phyloP scores from a whole-genome alignment of 495 filamentous ascomycete genomes.

The Penicillium atrosanguineum region DNA sequence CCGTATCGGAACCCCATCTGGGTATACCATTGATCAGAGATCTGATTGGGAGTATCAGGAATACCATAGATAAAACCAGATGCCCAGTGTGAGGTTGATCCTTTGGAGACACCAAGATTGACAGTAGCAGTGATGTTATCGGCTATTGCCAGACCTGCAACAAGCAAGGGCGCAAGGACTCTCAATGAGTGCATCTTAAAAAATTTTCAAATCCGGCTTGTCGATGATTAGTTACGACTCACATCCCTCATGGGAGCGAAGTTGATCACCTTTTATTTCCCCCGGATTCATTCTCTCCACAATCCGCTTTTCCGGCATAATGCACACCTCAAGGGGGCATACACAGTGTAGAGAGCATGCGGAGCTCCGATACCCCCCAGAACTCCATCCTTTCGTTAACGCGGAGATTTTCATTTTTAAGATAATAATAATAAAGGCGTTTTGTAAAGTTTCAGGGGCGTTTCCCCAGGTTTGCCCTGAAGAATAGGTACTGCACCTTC shows the following conservation, averaged over 20 bases:
- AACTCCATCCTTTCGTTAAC: not conserved
- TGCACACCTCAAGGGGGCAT: not conserved
- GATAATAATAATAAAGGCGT: too few relatives aligned
- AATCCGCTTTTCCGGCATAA: not conserved
- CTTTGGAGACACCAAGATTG: slow-evolving; percentile 8
- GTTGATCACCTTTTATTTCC: slow-evolving; percentile 1
- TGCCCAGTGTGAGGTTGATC: slow-evolving; percentile 20
- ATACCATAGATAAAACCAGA: slow-evolving; percentile 37
- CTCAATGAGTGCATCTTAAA: not conserved
- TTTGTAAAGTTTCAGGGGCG: too few relatives aligned
- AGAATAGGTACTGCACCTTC: not conserved
- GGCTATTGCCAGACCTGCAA: slow-evolving; percentile 2
- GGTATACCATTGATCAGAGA: slow-evolving; percentile 28
- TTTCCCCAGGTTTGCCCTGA: slow-evolving; percentile 1
- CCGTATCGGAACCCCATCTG: slow-evolving; percentile 18
- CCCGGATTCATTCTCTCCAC: not conserved
- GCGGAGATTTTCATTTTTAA: too few relatives aligned
- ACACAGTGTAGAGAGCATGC: not conserved
- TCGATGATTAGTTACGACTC: too few relatives aligned
- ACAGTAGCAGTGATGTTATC: slow-evolving; percentile 15
- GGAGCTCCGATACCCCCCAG: slow-evolving; percentile 2
- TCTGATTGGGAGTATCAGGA: slow-evolving; percentile 25
- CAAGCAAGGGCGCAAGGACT: not conserved
- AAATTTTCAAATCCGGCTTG: too few relatives aligned
- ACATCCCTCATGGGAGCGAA: too few relatives aligned